Evolutionary conservation across 768 basidiomycete genomes (phyloP).

Genomic region (Rhizopogon vulgaris): DNA sequence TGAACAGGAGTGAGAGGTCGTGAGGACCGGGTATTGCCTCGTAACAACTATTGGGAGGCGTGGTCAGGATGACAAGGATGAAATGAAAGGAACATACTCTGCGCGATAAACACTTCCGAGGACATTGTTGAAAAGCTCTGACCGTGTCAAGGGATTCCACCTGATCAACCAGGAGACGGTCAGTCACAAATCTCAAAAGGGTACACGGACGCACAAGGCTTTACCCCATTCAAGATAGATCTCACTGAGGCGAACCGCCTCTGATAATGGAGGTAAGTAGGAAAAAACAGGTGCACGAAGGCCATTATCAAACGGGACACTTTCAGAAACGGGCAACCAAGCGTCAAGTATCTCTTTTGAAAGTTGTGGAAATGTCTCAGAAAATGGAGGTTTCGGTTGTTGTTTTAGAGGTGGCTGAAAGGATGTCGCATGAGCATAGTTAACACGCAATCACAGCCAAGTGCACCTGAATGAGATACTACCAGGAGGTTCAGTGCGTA

Average conservation of each 20-base stretch:
- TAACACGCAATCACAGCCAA: background rate
- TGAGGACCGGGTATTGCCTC: constrained; percentile 40
- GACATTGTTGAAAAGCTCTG: constrained; percentile 52
- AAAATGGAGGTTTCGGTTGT: constrained; percentile 8
- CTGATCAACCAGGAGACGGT: constrained; percentile 24
- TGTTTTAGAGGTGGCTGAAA: constrained; percentile 20
- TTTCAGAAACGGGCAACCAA: constrained; percentile 27
- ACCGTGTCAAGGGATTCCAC: constrained; percentile 46
- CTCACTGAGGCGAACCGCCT: constrained; percentile 57
- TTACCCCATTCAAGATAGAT: constrained; percentile 59
- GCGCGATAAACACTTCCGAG: constrained; percentile 48
- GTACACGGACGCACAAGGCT: constrained; percentile 40
- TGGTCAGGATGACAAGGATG: background rate
- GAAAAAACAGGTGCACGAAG: constrained; percentile 39
- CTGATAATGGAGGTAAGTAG: constrained; percentile 48
- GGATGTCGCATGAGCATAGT: background rate
- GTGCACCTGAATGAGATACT: constrained; percentile 56
- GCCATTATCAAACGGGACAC: constrained; percentile 24
- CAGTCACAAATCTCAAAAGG: background rate
- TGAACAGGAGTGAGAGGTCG: constrained; percentile 55
- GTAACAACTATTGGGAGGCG: constrained; percentile 28
- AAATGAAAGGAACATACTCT: constrained; percentile 29
- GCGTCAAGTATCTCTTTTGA: constrained; percentile 34
- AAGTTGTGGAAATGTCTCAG: constrained; percentile 29
- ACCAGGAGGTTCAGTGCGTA: background rate